These are phyloP conservation scores for Fusarium annulatum DNA, from an alignment of 2,329 filamentous ascomycete species.

Conservation along the genomic window DNA sequence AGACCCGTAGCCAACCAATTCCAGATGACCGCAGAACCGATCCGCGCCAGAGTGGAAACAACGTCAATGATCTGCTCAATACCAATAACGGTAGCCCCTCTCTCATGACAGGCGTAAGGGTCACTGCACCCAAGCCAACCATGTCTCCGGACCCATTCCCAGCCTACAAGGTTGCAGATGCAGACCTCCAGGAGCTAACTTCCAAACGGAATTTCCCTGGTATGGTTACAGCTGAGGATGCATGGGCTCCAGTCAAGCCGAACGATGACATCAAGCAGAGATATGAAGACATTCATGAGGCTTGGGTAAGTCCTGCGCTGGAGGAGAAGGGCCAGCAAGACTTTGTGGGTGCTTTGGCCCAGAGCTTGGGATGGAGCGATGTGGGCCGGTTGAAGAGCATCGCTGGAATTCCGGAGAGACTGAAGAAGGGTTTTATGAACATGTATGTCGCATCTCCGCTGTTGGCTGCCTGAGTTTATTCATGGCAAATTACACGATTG, in stretches of 20 bases:
- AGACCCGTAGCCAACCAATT: accelerated
- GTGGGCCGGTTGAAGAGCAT: not conserved
- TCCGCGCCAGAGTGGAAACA: constrained; percentile 2
- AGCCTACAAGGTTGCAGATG: not conserved
- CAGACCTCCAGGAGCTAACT: not conserved
- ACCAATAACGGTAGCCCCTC: not conserved
- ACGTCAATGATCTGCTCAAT: not conserved
- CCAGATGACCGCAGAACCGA: not conserved
- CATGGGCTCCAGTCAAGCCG: not conserved
- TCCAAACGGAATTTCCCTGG: not conserved
- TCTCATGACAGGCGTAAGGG: constrained; percentile 8
- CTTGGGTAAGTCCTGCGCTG: not conserved
- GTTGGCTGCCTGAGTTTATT: not conserved
- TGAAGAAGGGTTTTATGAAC: not conserved
- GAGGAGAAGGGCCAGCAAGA: not conserved
- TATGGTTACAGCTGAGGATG: not conserved
- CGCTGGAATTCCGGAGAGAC: not conserved
- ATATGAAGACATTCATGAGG: not conserved
- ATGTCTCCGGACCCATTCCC: constrained; percentile 4
- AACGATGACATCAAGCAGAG: not conserved
- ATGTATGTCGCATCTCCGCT: constrained; percentile 6
- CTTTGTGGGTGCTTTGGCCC: not conserved
- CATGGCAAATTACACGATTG: accelerated
- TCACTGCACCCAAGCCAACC: not conserved
- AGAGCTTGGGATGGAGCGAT: not conserved